Conservation (phyloP, 352 stramenopile species). For the Pythium pyrilobum region DNA sequence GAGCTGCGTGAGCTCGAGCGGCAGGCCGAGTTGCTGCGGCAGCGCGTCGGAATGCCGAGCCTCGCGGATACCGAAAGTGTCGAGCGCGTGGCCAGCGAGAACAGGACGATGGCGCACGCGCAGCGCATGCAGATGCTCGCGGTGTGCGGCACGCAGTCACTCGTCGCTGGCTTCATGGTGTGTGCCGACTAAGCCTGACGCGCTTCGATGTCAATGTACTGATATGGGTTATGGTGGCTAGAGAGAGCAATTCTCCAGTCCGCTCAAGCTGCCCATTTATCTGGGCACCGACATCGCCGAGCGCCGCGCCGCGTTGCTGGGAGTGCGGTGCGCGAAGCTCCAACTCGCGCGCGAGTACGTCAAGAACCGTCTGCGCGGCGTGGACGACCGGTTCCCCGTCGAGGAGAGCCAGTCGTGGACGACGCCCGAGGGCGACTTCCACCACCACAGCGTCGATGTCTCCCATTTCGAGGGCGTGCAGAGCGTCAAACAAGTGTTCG, state of each 20-base stretch:
- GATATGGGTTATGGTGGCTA: not conserved
- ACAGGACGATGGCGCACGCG: not conserved
- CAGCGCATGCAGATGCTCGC: not conserved
- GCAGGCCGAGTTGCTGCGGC: not conserved
- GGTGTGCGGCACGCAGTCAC: not conserved
- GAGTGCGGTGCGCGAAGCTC: not conserved
- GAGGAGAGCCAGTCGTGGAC: not conserved
- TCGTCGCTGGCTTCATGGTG: constrained; percentile 10
- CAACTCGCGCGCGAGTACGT: not conserved
- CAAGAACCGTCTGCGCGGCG: not conserved
- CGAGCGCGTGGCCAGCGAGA: not conserved
- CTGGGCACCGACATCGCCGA: not conserved
- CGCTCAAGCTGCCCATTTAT: constrained; percentile 2
- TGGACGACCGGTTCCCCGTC: not conserved
- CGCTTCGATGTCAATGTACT: not conserved
- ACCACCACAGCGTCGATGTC: constrained; percentile 21
- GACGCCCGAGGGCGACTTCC: constrained; percentile 1
- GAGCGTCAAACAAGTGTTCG: constrained; percentile 49
- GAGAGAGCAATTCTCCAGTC: not conserved
- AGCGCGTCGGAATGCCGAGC: constrained; percentile 3
- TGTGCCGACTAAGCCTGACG: not conserved
- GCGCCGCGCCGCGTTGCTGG: not conserved
- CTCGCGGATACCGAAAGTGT: not conserved
- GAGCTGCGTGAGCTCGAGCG: constrained; percentile 4
- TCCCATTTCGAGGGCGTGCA: constrained; percentile 34